phyloP scores from a whole-genome alignment of 768 basidiomycete species.

The Neoboletus magnificus region DNA sequence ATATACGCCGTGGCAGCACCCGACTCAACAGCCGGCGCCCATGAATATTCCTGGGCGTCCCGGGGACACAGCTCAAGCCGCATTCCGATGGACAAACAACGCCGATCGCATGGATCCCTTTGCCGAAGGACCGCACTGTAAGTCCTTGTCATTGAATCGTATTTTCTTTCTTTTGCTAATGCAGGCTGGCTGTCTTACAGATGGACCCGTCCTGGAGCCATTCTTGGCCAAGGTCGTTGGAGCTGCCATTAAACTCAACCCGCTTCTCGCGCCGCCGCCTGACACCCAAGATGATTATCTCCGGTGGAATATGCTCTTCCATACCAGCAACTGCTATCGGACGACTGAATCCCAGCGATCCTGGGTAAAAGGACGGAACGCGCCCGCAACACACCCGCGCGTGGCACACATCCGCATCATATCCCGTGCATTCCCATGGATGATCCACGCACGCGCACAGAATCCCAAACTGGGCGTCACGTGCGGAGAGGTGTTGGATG shows the following conservation, averaged over 20 bases:
- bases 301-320: conserved; percentile 74
- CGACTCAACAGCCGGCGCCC: conserved; percentile 25
- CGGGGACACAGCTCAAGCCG: conserved; percentile 25
- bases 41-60: conserved; percentile 20
- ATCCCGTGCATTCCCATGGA: conserved; percentile 54
- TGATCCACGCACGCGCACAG: conserved; percentile 45
- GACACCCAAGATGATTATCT: conserved; percentile 47
- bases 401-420: conserved; percentile 50
- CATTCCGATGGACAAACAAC: conserved; percentile 29
- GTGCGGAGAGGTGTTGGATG: conserved; percentile 63
- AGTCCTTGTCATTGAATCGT: too few relatives aligned
- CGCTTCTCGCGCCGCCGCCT: conserved; percentile 51
- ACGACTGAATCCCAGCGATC: conserved; percentile 60
- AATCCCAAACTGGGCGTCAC: conserved; percentile 53
- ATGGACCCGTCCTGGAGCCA: conserved; percentile 69
- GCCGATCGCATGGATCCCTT: conserved; percentile 36
- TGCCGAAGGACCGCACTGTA: conserved; percentile 42
- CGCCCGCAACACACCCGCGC: conserved; percentile 66
- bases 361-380: conserved; percentile 62
- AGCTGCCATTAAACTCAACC: conserved; percentile 53
- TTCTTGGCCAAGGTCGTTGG: conserved; percentile 50
- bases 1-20: conserved; percentile 29
- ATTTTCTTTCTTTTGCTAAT: too few relatives aligned
- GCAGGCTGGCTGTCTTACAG: conserved; percentile 30
- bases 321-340: conserved; percentile 55